Evolutionary conservation across 441 rosid species (phyloP).

Genomic region (Dalechampia spathulata): DNA sequence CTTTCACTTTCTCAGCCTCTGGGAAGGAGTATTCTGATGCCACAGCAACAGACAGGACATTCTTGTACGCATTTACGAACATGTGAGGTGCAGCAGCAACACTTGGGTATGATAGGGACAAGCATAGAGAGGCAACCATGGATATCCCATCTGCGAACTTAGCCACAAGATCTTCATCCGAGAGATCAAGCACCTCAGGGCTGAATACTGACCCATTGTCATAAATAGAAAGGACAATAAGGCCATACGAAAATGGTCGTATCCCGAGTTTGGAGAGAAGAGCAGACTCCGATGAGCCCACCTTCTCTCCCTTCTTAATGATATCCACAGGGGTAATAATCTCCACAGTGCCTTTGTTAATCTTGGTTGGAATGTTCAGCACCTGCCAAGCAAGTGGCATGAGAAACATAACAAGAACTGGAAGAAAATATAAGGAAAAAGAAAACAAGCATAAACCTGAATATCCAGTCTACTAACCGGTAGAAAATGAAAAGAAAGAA

Average conservation of each 20-base stretch:
- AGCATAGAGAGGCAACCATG: conserved; percentile 53
- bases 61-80: conserved; percentile 82
- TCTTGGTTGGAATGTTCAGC: conserved; percentile 89
- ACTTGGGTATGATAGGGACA: conserved; percentile 70
- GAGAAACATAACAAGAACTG: neutral
- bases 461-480: too few relatives aligned
- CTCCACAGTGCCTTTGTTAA: conserved; percentile 95
- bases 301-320: conserved; percentile 84
- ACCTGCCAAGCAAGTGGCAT: conserved; percentile 25
- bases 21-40: conserved; percentile 70
- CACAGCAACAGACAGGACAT: conserved; percentile 54
- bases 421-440: neutral
- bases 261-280: conserved; percentile 76
- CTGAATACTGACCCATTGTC: conserved; percentile 69
- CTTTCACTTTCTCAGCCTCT: conserved; percentile 74
- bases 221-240: conserved; percentile 50
- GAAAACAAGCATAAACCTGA: too few relatives aligned
- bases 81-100: conserved; percentile 81
- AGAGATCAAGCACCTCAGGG: conserved; percentile 59
- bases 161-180: conserved; percentile 60
- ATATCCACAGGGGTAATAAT: conserved; percentile 63
- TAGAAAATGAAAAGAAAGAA: too few relatives aligned
- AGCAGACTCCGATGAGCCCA: conserved; percentile 80
- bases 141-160: conserved; percentile 72
- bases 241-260: conserved; percentile 83